A percentile compares a stretch with the other conserved stretches of the same genome.
These are phyloP conservation scores for Trypanosoma boissoni DNA, from an alignment of 208 protist genomes.

Conservation along the genomic window DNA sequence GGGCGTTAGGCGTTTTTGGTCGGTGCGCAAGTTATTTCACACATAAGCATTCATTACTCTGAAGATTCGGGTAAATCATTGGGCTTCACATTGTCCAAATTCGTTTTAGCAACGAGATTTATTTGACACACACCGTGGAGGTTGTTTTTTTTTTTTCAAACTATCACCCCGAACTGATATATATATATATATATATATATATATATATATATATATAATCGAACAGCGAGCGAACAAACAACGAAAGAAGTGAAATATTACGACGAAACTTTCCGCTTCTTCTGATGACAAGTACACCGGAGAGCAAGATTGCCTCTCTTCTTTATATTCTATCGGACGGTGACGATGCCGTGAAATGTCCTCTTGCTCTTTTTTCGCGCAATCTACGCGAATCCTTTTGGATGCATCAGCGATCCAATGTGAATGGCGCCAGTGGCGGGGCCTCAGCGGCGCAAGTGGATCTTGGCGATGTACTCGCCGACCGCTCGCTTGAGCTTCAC, in stretches of 20 bases:
- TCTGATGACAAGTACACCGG: conserved; percentile 23
- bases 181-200: conserved; percentile 2
- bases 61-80: too few species aligned
- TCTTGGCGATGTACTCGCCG: conserved; percentile 57
- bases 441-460: too few species aligned
- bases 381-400: conserved; percentile 36
- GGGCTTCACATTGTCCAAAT: too few species aligned
- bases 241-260: background rate
- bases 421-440: background rate
- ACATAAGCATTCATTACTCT: too few species aligned
- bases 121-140: too few species aligned
- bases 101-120: too few species aligned
- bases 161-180: too few species aligned
- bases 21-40: too few species aligned
- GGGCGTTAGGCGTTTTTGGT: too few species aligned
- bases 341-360: conserved; percentile 49
- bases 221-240: background rate
- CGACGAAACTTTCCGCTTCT: background rate
- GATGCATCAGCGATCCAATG: conserved; percentile 11
- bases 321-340: conserved; percentile 47
- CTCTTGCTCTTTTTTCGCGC: conserved; percentile 56
- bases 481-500: conserved; percentile 48
- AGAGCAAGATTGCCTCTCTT: conserved; percentile 56
- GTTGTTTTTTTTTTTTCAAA: too few species aligned
- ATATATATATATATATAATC: background rate